Percentiles rank a stretch among this genome's conserved stretches.
Evolutionary conservation across 2,329 filamentous ascomycete species (phyloP).

Genomic region (Penicillium verrucosum): DNA sequence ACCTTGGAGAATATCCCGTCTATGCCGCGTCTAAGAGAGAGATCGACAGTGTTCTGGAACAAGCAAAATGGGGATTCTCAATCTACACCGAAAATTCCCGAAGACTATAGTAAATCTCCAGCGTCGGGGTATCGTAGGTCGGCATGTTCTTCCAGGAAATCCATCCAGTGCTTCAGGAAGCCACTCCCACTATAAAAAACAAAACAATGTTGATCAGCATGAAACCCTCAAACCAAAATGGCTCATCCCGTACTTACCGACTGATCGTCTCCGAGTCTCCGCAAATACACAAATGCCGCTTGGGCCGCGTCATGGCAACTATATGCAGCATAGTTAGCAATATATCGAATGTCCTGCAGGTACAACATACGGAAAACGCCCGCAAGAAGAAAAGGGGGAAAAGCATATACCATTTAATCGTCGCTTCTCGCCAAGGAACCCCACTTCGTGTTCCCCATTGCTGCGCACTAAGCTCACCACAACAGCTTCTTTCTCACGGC

Average conservation of each 20-base stretch:
- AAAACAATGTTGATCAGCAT: slow-evolving; percentile 5
- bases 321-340: slow-evolving; percentile 21
- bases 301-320: slow-evolving; percentile 97
- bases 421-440: slow-evolving; percentile 88
- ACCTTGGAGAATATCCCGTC: neutral
- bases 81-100: neutral
- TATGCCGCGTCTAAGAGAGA: neutral
- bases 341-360: neutral
- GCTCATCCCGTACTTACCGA: slow-evolving; percentile 58
- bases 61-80: neutral
- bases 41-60: slow-evolving; percentile 1
- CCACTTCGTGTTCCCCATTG: slow-evolving; percentile 81
- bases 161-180: slow-evolving; percentile 90
- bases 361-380: neutral
- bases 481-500: slow-evolving; percentile 92
- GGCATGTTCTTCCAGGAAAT: slow-evolving; percentile 80
- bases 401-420: slow-evolving; percentile 79
- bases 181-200: slow-evolving; percentile 64
- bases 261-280: slow-evolving; percentile 92
- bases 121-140: slow-evolving; percentile 83
- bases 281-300: slow-evolving; percentile 82
- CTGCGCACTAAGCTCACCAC: slow-evolving; percentile 92
- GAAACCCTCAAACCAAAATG: neutral
- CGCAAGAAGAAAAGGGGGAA: too few relatives aligned
- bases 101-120: slow-evolving; percentile 30